phyloP scores from a whole-genome alignment of 345 rosid species.

The Eucalyptus curtisii region DNA sequence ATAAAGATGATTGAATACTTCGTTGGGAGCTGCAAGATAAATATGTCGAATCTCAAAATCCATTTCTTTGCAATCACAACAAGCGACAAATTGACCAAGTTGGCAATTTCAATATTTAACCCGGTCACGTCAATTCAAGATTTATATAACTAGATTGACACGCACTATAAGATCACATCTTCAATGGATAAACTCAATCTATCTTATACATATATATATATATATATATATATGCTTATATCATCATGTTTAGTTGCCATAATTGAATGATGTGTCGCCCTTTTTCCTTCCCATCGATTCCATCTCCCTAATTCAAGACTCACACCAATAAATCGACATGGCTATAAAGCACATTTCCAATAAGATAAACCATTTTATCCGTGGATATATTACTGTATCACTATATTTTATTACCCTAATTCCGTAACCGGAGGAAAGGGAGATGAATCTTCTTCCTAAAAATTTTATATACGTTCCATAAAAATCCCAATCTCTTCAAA shows the following conservation, averaged over 20 bases:
- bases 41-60: fast-evolving
- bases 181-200: neutral
- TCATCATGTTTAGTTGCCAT: neutral
- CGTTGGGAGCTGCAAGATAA: fast-evolving
- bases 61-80: neutral
- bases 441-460: neutral
- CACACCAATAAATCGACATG: neutral
- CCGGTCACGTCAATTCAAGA: neutral
- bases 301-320: fast-evolving
- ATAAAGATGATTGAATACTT: neutral
- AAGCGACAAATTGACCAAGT: fast-evolving
- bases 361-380: neutral
- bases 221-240: neutral
- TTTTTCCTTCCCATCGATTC: neutral
- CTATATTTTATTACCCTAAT: neutral
- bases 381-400: neutral
- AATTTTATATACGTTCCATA: neutral
- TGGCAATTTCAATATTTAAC: fast-evolving
- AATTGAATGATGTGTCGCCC: neutral
- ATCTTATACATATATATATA: neutral
- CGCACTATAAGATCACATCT: neutral
- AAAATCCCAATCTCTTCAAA: neutral
- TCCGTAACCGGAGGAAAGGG: neutral
- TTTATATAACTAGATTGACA: neutral
- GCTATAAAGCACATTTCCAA: neutral